Evolutionary conservation across 1,139 yeast genomes (phyloP).

Genomic region (Petasospora rhodanensis): DNA sequence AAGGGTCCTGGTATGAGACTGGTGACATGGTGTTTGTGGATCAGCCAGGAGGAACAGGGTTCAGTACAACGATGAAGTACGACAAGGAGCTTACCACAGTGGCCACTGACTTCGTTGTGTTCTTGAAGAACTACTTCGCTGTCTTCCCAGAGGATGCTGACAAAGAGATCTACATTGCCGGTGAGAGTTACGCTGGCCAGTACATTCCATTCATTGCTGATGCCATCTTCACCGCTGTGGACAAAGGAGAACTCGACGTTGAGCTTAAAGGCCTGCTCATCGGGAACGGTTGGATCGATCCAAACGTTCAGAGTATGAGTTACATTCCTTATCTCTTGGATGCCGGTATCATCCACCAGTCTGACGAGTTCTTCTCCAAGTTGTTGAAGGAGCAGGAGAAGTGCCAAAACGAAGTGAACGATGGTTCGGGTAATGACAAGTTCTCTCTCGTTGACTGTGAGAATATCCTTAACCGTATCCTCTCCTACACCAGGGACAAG

Average conservation of each 20-base stretch:
- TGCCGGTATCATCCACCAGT: slow-evolving; percentile 47
- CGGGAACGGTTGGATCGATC: slow-evolving; percentile 98
- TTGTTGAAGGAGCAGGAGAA: slow-evolving; percentile 50
- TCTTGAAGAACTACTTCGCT: slow-evolving; percentile 61
- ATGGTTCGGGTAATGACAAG: slow-evolving; percentile 26
- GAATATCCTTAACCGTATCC: slow-evolving; percentile 37
- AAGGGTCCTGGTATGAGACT: slow-evolving; percentile 81
- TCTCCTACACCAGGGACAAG: slow-evolving; percentile 34
- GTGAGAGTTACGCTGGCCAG: slow-evolving; percentile 97
- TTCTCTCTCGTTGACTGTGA: slow-evolving; percentile 47
- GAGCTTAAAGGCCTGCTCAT: slow-evolving; percentile 67
- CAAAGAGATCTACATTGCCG: slow-evolving; percentile 75
- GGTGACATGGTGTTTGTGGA: slow-evolving; percentile 84
- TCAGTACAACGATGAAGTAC: slow-evolving; percentile 55
- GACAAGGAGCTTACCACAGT: slow-evolving; percentile 57
- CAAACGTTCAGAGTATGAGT: slow-evolving; percentile 76
- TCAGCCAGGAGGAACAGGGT: slow-evolving; percentile 95
- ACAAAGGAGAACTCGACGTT: slow-evolving; percentile 29
- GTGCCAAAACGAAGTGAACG: slow-evolving; percentile 53
- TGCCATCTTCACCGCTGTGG: slow-evolving; percentile 50
- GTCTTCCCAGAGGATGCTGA: slow-evolving; percentile 68
- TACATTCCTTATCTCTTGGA: slow-evolving; percentile 70
- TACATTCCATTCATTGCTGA: slow-evolving; percentile 85
- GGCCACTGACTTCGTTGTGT: slow-evolving; percentile 56
- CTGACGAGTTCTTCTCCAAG: slow-evolving; percentile 36